Percentiles rank a stretch among this genome's conserved stretches.
Conservation (phyloP, 1,284 basidiomycete genomes). For the Rhodotorula sp. region DNA sequence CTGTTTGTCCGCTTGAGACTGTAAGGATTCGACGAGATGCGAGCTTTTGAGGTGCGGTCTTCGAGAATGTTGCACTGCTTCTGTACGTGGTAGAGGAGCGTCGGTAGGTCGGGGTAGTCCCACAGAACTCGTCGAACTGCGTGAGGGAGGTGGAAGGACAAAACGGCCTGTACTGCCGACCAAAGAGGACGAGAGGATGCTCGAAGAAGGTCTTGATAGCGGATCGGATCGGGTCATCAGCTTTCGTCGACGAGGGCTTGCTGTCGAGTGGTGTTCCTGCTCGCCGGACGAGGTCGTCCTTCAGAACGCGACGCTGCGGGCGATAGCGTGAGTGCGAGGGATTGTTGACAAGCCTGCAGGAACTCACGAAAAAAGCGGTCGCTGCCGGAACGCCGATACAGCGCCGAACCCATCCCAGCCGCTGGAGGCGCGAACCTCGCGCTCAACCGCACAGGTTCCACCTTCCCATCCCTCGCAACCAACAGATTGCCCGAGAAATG, state of each 20-base stretch:
- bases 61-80: conserved; percentile 17
- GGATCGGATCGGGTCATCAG: background rate
- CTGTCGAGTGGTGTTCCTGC: conserved; percentile 8
- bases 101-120: conserved; percentile 1
- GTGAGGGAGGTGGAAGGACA: conserved; percentile 13
- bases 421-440: conserved; percentile 15
- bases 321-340: no score
- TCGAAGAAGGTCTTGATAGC: conserved; percentile 12
- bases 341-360: no score
- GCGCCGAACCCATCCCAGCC: conserved; percentile 12
- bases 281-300: conserved; percentile 9
- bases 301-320: conserved; percentile 20
- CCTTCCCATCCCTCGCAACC: background rate
- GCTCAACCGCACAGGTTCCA: background rate
- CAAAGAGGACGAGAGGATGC: conserved; percentile 26
- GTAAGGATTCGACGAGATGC: conserved; percentile 10
- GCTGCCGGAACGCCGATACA: conserved; percentile 20
- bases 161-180: conserved; percentile 38
- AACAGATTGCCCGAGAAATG: conserved; percentile 16
- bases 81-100: conserved; percentile 28
- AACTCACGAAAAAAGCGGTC: conserved; percentile 32
- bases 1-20: conserved; percentile 4
- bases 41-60: conserved; percentile 23
- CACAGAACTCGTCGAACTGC: conserved; percentile 13
- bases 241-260: background rate